phyloP scores from a whole-genome alignment of 129 eudicot genomes.

The Deinandra increscens region DNA sequence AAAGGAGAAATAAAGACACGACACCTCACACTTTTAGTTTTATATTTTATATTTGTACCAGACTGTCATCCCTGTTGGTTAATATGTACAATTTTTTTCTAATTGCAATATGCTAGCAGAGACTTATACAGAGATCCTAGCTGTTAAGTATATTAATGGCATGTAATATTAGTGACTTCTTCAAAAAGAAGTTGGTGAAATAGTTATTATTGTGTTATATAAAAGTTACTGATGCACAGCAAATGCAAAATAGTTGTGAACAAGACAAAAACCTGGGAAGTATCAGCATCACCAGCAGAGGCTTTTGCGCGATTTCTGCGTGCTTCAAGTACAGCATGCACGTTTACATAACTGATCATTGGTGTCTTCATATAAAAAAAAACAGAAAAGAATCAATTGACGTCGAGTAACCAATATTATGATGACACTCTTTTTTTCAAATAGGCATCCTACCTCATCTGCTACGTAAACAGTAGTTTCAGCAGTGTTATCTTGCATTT shows the following conservation, averaged over 20 bases:
- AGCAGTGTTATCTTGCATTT: conserved; percentile 88
- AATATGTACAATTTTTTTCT: neutral
- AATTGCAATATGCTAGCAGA: neutral
- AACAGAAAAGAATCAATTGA: conserved; percentile 1
- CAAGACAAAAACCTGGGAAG: conserved; percentile 63
- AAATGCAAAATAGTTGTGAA: neutral
- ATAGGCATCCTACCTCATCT: conserved; percentile 62
- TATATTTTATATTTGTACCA: neutral
- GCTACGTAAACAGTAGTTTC: conserved; percentile 92
- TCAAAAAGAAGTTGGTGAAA: conserved; percentile 8
- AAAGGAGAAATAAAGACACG: neutral
- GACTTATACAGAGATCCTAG: neutral
- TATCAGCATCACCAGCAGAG: conserved; percentile 73
- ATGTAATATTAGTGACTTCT: neutral
- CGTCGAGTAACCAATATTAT: neutral
- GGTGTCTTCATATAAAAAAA: conserved; percentile 65
- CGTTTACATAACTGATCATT: conserved; percentile 92
- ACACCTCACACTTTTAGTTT: neutral
- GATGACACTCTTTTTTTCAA: neutral
- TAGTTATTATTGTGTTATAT: neutral
- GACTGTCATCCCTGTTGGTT: neutral
- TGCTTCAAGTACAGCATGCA: conserved; percentile 92
- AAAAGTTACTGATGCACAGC: conserved; percentile 3
- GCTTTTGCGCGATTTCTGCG: conserved; percentile 91
- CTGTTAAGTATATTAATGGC: neutral